These are phyloP conservation scores for Irpex sp. DNA, from an alignment of 1,284 basidiomycete species.

Conservation along the genomic window DNA sequence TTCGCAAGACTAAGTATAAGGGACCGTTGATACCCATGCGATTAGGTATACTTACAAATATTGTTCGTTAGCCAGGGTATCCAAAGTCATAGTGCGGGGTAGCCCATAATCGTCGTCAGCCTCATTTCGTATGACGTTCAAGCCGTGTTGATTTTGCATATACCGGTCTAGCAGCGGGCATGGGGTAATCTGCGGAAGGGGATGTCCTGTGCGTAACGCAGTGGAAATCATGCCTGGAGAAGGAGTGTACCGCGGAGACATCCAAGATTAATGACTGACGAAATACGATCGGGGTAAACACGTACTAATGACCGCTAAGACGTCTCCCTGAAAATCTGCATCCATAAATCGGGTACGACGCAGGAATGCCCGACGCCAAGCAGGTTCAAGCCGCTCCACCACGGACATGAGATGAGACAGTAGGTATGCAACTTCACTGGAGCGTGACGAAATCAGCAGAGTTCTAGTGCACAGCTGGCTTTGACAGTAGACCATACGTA, in stretches of 20 bases:
- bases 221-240: slow-evolving; percentile 62
- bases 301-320: slow-evolving; percentile 76
- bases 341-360: slow-evolving; percentile 75
- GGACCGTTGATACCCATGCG: background rate
- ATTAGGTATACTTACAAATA: slow-evolving; percentile 48
- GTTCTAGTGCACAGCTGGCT: slow-evolving; percentile 38
- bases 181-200: slow-evolving; percentile 85
- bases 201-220: slow-evolving; percentile 69
- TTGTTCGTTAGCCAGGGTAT: slow-evolving; percentile 65
- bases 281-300: background rate
- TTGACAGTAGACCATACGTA: slow-evolving; percentile 25
- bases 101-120: slow-evolving; percentile 68
- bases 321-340: slow-evolving; percentile 80
- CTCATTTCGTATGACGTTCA: slow-evolving; percentile 62
- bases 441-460: slow-evolving; percentile 27
- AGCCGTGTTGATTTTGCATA: slow-evolving; percentile 54
- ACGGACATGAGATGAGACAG: slow-evolving; percentile 65
- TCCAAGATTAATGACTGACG: background rate
- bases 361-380: slow-evolving; percentile 76
- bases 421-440: slow-evolving; percentile 56
- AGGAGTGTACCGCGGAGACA: background rate
- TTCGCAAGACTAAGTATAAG: background rate
- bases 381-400: slow-evolving; percentile 60
- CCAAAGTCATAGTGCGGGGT: slow-evolving; percentile 58
- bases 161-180: slow-evolving; percentile 80